These are phyloP conservation scores for Eurotiales sp. DNA, from an alignment of 2,329 filamentous ascomycete genomes.

Conservation along the genomic window DNA sequence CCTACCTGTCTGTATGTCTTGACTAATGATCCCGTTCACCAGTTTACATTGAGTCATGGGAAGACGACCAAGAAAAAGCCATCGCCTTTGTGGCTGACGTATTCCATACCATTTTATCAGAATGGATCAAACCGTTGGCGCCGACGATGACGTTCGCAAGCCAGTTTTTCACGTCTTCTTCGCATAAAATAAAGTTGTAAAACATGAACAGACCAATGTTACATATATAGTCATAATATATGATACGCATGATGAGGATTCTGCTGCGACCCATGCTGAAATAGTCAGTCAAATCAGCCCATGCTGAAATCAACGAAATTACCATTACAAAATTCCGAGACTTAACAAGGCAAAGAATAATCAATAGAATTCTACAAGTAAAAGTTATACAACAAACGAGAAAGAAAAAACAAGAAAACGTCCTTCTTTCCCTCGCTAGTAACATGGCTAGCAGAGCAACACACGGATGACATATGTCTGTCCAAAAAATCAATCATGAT, in stretches of 20 bases:
- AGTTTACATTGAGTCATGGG: constrained; percentile 44
- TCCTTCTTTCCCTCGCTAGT: constrained; percentile 4
- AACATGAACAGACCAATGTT: neutral
- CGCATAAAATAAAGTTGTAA: constrained; percentile 28
- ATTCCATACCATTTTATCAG: constrained; percentile 32
- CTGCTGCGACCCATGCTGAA: no score
- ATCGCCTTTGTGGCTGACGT: constrained; percentile 34
- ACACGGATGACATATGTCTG: constrained; percentile 7
- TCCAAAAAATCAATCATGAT: neutral
- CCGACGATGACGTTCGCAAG: constrained; percentile 35
- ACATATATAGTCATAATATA: neutral
- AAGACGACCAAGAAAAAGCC: constrained; percentile 32
- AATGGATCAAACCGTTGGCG: constrained; percentile 38
- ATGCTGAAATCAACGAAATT: no score
- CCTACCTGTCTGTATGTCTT: no score
- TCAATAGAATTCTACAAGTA: constrained; percentile 15
- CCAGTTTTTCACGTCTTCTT: constrained; percentile 36
- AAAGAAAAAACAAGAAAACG: neutral
- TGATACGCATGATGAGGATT: neutral
- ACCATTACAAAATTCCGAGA: no score
- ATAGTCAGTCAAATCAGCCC: no score
- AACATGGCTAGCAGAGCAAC: constrained; percentile 12
- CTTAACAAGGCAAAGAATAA: constrained; percentile 2
- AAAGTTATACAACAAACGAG: constrained; percentile 4
- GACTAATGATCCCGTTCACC: neutral